A percentile compares a stretch with the other conserved stretches of the same genome.
Conservation (phyloP, 352 stramenopile species). For the Globisporangium paroecandrum region DNA sequence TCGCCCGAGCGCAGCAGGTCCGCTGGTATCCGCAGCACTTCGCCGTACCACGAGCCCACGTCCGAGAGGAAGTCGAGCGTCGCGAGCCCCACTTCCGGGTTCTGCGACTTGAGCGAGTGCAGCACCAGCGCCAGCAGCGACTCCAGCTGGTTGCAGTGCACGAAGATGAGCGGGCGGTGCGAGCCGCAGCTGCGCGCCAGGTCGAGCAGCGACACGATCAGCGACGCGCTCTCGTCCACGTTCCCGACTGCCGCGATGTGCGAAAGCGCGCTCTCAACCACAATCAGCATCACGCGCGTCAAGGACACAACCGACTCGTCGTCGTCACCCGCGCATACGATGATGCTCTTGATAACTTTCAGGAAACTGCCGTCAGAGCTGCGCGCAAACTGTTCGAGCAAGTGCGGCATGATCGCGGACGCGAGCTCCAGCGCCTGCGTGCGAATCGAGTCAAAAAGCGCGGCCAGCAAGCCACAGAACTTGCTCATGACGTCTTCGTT, state of each 20-base stretch:
- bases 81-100: constrained; percentile 51
- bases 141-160: constrained; percentile 67
- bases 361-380: constrained; percentile 63
- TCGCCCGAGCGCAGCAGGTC: constrained; percentile 44
- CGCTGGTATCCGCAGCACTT: constrained; percentile 59
- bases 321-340: constrained; percentile 59
- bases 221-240: constrained; percentile 48
- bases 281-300: constrained; percentile 64
- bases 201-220: constrained; percentile 56
- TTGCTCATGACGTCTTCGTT: constrained; percentile 57
- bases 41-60: constrained; percentile 64
- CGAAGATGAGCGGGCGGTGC: constrained; percentile 58
- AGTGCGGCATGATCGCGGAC: constrained; percentile 50
- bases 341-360: constrained; percentile 66
- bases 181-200: constrained; percentile 54
- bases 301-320: constrained; percentile 51
- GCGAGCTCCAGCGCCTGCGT: constrained; percentile 60
- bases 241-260: constrained; percentile 47
- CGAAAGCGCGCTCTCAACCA: constrained; percentile 46
- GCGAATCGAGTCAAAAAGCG: constrained; percentile 60
- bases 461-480: constrained; percentile 52
- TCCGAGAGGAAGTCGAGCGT: constrained; percentile 65
- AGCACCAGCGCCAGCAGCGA: constrained; percentile 50
- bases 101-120: constrained; percentile 63
- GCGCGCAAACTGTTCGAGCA: constrained; percentile 60